Conservation (phyloP, 2,329 filamentous ascomycete genomes). For the Arachnopeziza araneosa region DNA sequence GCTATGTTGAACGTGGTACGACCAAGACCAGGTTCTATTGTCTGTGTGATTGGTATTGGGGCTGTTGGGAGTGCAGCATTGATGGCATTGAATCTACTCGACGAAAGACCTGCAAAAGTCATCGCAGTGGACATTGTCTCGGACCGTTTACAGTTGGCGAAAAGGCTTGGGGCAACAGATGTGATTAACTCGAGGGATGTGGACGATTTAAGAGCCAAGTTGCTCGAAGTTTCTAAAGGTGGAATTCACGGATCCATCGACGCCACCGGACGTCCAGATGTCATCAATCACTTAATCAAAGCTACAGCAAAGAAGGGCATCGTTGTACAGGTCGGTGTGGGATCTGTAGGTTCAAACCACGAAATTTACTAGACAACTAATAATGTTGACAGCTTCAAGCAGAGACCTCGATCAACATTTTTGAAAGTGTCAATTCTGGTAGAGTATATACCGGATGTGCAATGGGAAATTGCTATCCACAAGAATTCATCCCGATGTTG, state of each 20-base stretch:
- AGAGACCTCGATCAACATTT: conserved; percentile 11
- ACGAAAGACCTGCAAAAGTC: conserved; percentile 22
- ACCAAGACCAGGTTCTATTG: conserved; percentile 23
- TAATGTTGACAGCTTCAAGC: conserved; percentile 11
- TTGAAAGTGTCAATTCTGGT: conserved; percentile 16
- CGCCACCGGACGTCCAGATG: conserved; percentile 14
- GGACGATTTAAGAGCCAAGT: conserved; percentile 6
- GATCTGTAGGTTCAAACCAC: not conserved
- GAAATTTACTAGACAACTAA: not conserved
- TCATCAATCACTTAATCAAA: conserved; percentile 13
- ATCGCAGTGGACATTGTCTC: conserved; percentile 42
- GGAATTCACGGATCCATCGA: conserved; percentile 17
- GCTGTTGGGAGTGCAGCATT: conserved; percentile 37
- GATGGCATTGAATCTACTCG: conserved; percentile 30
- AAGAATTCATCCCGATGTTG: conserved; percentile 18
- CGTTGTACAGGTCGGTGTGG: conserved; percentile 19
- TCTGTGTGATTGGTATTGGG: conserved; percentile 37
- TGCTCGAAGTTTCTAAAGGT: conserved; percentile 11
- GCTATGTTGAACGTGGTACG: conserved; percentile 35
- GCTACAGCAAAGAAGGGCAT: conserved; percentile 15
- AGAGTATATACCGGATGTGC: conserved; percentile 15
- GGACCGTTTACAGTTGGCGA: conserved; percentile 37
- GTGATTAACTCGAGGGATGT: conserved; percentile 10
- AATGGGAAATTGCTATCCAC: conserved; percentile 21
- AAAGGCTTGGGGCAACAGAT: conserved; percentile 36